Conservation (phyloP, 2,329 filamentous ascomycete species). For the Colletotrichum eleusines region DNA sequence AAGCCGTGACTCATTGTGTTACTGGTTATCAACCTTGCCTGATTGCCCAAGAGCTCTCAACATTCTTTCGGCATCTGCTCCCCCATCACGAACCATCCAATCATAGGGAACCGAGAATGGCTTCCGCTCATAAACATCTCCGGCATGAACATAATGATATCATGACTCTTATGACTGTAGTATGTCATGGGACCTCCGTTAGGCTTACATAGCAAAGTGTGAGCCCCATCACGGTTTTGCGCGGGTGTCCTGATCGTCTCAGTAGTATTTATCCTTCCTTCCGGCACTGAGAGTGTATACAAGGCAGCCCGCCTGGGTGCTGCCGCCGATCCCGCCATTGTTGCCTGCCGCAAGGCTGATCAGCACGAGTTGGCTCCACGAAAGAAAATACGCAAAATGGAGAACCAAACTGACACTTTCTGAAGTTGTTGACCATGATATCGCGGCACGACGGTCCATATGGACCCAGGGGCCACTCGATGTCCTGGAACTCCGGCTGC, state of each 20-base stretch:
- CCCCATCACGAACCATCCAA: neutral
- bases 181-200: neutral
- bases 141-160: too few species aligned
- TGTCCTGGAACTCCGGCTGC: neutral
- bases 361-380: neutral
- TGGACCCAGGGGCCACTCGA: neutral
- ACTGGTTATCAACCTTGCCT: too few species aligned
- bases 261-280: neutral
- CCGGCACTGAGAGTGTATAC: slow-evolving; percentile 1
- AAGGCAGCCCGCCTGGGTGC: slow-evolving; percentile 8
- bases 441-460: neutral
- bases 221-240: neutral
- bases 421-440: neutral
- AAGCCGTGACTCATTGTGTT: too few species aligned
- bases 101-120: too few species aligned
- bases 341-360: neutral
- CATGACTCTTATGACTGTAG: neutral
- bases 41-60: neutral
- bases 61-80: neutral
- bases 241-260: neutral
- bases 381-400: neutral
- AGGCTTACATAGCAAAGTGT: neutral
- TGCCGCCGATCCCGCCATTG: slow-evolving; percentile 8
- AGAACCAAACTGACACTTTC: neutral
- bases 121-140: neutral